These are phyloP conservation scores for Vanrija humicola DNA, from an alignment of 1,284 basidiomycete genomes.

Conservation along the genomic window DNA sequence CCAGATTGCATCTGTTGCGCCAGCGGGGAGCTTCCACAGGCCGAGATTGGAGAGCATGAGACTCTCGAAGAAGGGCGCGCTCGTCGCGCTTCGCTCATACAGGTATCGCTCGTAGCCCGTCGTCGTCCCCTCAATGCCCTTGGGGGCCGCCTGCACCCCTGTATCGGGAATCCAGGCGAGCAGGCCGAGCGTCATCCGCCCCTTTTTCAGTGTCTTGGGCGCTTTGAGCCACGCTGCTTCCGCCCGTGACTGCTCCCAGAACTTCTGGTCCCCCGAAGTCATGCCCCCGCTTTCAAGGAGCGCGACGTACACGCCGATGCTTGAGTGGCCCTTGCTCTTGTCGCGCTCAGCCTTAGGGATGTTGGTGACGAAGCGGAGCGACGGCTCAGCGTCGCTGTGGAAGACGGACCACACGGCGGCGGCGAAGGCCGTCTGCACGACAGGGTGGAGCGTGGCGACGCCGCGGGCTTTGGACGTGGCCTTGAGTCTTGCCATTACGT, in stretches of 20 bases:
- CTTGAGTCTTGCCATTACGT: conserved; percentile 20
- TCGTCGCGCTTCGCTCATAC: conserved; percentile 10
- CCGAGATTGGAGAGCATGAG: conserved; percentile 42
- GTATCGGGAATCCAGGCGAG: conserved; percentile 34
- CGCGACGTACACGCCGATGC: conserved; percentile 34
- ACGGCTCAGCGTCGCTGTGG: background rate
- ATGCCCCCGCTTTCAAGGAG: conserved; percentile 10
- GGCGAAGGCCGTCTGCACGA: conserved; percentile 28
- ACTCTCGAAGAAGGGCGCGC: conserved; percentile 14
- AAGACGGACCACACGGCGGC: conserved; percentile 28
- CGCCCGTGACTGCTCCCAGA: conserved; percentile 22
- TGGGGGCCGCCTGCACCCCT: conserved; percentile 1
- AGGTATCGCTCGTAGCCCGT: conserved; percentile 44
- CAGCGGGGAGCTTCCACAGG: conserved; percentile 16
- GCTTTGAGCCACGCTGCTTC: background rate
- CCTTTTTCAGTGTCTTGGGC: background rate
- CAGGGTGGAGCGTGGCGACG: conserved; percentile 33
- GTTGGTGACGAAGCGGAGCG: conserved; percentile 3
- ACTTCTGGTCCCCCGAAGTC: conserved; percentile 5
- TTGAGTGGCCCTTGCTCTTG: conserved; percentile 18
- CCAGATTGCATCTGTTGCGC: conserved; percentile 32
- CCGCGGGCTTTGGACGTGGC: conserved; percentile 16
- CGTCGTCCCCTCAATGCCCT: conserved; percentile 4
- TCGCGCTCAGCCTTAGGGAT: conserved; percentile 27
- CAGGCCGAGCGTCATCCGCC: conserved; percentile 26